Base-by-base conservation (phyloP, 2,329 filamentous ascomycete species). In the Aspergillus intermedius region DNA sequence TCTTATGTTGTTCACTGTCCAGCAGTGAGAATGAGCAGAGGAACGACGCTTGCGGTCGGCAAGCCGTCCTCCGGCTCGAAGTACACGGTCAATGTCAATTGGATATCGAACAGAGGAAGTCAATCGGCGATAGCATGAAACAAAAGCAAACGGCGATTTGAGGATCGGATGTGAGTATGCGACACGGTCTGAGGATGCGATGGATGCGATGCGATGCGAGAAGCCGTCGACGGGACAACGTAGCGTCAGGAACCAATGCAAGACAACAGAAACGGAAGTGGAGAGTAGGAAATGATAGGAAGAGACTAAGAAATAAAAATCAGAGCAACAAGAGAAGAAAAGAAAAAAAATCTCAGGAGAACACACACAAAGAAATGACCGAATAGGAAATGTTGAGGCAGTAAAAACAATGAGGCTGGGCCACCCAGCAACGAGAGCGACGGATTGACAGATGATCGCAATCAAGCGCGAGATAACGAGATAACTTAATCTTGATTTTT, bases 61-160 rank as follows among this genome's bases (percentile, higher is more conserved):
- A 51, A 53, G 53, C 52, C 53, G 59, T 59, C 57, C 57, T 50
- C 53, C 51, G 47, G 52, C 55, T 55, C 49, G 48, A 28, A 53
- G 52, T 54, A 39, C 28, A 15, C 19, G 19, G 42, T 45, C 12
- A 30, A 51, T 9, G 12, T 9, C 13, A 39, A 23, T 10, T 10
- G 22, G 28, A 13, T 49, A 64, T 51, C 49, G 50, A 54, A 5
- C 15, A n/a, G 15, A 39, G 15, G 35, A 3, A 39, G 19, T 9
- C 12, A 12, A 39, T 39, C n/a, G 7, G n/a, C 2, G 19, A 39
- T 39, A 19, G 6, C n/a, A 39, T 17, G 35, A 39, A 39, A 39
- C 19, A 2, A 39, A 39, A 39, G 8, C 15, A 39, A 39, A 39
- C 34, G 42, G 45, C 3, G 25, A 10, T 12, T 30, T 30, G 25